Base-by-base conservation (phyloP, 768 basidiomycete genomes). In the Amanita rimosa region DNA sequence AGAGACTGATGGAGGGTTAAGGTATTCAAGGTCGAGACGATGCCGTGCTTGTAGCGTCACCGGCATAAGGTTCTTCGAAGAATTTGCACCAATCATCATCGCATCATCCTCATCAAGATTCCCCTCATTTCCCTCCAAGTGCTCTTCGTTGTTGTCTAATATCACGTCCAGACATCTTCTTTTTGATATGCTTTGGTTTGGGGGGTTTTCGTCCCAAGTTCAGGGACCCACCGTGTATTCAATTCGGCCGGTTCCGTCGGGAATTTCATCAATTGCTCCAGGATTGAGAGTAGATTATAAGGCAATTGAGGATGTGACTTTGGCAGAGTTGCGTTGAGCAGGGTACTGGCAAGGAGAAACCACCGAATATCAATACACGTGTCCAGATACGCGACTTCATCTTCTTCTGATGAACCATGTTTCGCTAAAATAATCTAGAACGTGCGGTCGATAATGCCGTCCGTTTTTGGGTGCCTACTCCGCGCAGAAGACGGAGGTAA, bases 51-150 rank as follows among this genome's bases (percentile, higher is more conserved):
- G 66, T 61, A 56, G 49, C 52, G 16, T 67, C 63, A 6, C 66
- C 49, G 0, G 61, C 49, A 11, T 63, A 49, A 1, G 71, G 61
- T 46, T 77, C 73, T 14, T 87, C 80, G 54, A 90, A 92, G 63
- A 86, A 92, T 57, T 77, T 85, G 22, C 83, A 74, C 89, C 89
- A 94, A 58, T 93, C 82, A 40, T 78, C 76, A n/a, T n/a, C n/a
- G n/a, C n/a, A n/a, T n/a, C n/a, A 16, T 76, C 72, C 16, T 26
- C 76, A 17, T 75, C 72, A 5, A 5, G 2, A 33, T 51, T 65
- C 17, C 64, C 64, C 11, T 58, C 63, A 5, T 60, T 60, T 6
- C 64, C 63, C 8, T 65, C 62, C 1, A 56, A 56, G 9, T 54
- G 57, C 36, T 61, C 62, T 26, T 57, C 65, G 9, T 63, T 58